A percentile compares a stretch with the other conserved stretches of the same genome.
Evolutionary conservation across 108 stramenopile genomes (phyloP).

Genomic region (Epipyxis sp.): DNA sequence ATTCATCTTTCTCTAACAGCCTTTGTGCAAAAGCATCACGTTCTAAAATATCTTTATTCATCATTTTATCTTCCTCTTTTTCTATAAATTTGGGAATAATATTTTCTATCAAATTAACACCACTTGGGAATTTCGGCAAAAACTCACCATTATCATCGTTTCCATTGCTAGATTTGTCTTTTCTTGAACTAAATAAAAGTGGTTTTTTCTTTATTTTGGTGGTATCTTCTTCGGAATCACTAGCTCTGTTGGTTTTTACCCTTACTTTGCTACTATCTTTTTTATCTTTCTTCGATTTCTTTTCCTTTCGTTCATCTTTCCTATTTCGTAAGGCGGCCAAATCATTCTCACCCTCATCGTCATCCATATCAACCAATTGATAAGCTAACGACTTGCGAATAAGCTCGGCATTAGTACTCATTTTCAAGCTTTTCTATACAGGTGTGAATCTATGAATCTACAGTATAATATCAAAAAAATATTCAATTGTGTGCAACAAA

Average conservation of each 20-base stretch:
- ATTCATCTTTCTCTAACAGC: slow-evolving; percentile 72
- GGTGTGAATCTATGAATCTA: too few relatives aligned
- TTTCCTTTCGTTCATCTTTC: slow-evolving; percentile 16
- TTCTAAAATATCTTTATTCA: slow-evolving; percentile 71
- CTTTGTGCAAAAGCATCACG: slow-evolving; percentile 87
- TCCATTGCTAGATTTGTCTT: neutral
- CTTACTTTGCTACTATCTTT: slow-evolving; percentile 36
- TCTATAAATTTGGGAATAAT: slow-evolving; percentile 68
- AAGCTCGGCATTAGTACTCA: slow-evolving; percentile 34
- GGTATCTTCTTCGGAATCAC: slow-evolving; percentile 41
- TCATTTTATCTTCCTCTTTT: slow-evolving; percentile 51
- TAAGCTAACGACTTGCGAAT: slow-evolving; percentile 27
- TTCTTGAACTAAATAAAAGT: slow-evolving; percentile 75
- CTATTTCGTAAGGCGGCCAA: neutral
- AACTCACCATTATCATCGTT: slow-evolving; percentile 67
- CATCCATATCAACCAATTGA: slow-evolving; percentile 18
- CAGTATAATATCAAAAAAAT: too few relatives aligned
- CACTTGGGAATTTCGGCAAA: slow-evolving; percentile 62
- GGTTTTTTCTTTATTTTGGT: slow-evolving; percentile 37
- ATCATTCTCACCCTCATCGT: slow-evolving; percentile 35
- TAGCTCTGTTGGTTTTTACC: neutral
- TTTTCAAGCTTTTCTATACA: too few relatives aligned
- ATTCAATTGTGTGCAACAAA: too few relatives aligned
- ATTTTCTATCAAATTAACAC: slow-evolving; percentile 60
- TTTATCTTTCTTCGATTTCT: slow-evolving; percentile 37